Base-by-base conservation (phyloP, 768 basidiomycete species). In the Tulasnella calospora region DNA sequence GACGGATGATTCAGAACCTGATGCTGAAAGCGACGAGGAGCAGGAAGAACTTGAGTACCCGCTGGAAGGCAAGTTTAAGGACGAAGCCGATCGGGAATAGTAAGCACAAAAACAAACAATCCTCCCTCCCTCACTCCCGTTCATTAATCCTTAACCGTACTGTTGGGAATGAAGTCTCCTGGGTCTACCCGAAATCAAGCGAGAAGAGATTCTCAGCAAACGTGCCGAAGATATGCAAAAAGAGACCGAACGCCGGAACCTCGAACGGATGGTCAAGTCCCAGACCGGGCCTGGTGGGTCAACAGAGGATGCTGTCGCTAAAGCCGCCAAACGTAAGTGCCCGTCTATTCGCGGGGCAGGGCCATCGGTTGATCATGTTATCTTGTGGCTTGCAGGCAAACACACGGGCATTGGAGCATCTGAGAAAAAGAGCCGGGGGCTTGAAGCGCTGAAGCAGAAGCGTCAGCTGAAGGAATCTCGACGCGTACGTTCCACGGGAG, bases 11-110 rank as follows among this genome's bases (percentile, higher is more conserved):
- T 79, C 80, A 3, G 83, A 81, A 44, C 90, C 91, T 23, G 90
- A 88, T 44, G 85, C 87, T 55, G 88, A 85, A 30, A 87, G 88
- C 15, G 92, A 93, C 81, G 92, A 93, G 81, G 87, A 86, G 89
- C 81, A 82, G 46, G 87, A 87, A 6, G 83, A 83, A 17, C 92
- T 94, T 81, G 91, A 91, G 4, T 99, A 94, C 83, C 96, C 95
- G 0, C 85, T 98, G 17, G 97, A 99, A 82, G 95, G 94, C 73
- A 94, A 94, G 84, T 99, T 94, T 83, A 89, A 88, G 79, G 91
- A 98, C 82, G 94, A 95, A 81, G 88, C 86, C 17, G 97, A 98
- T 84, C 89, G 92, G 82, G 88, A 91, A 80, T 86, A 87, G 97
- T 97, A 86, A 86, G 92, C 83, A 19, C 30, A 4, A 72, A 44